A percentile compares a stretch with the other conserved stretches of the same genome.
Evolutionary conservation across 176 grass and related monocot species (phyloP).

Genomic region (Sorghum bicolor): Sorghum_bicolor_NCBIv3 NC_012877.2:1284001-1284500

Average conservation of each 20-base stretch:
- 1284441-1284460: constrained; percentile 53
- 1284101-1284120: constrained; percentile 78
- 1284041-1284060: constrained; percentile 2
- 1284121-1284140: constrained; percentile 73
- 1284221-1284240: constrained; percentile 20
- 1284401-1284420: constrained; percentile 5
- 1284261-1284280: constrained; percentile 58
- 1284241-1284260: constrained; percentile 11
- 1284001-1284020: constrained; percentile 35
- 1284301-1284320: constrained; percentile 96
- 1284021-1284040: not conserved
- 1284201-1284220: not conserved
- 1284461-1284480: constrained; percentile 92
- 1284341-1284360: constrained; percentile 97
- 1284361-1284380: not conserved
- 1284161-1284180: constrained; percentile 78
- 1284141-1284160: constrained; percentile 79
- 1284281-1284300: constrained; percentile 75
- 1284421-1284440: not conserved
- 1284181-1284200: constrained; percentile 80
- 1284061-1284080: constrained; percentile 5
- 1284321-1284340: constrained; percentile 81
- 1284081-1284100: constrained; percentile 85
- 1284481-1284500: constrained; percentile 61
- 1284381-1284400: constrained; percentile 25